Base-by-base conservation (phyloP, 2,329 filamentous ascomycete genomes). In the Fusarium brevicatenulatum region DNA sequence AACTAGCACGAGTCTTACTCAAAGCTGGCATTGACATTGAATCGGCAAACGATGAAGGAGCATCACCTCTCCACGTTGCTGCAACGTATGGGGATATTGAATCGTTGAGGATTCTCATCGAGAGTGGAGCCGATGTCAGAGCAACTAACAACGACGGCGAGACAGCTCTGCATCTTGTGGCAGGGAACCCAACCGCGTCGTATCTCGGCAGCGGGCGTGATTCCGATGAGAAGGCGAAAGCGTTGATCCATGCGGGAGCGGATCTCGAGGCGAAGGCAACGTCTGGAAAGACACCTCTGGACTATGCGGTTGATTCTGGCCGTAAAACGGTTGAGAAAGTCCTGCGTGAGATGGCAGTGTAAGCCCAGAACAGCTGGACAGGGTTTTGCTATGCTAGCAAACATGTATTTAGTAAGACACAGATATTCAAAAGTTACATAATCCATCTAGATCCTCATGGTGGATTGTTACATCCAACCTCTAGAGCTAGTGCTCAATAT, bases 41-140 rank as follows among this genome's bases (percentile, higher is more conserved):
- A 9, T 21, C 44, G 1, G 12, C 19, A 1, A 25, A 59, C 5
- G 4, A 30, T 1, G 44, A 59, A 18, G 56, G 44, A 1, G 21
- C 28, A 21, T 34, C 56, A 30, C 6, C 44, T 9, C 25, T 59
- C 3, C 44, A 40, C 5, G 6, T 2, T 15, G 34, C 56, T 13
- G 56, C 44, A 9, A 9, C 21, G 13, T 59, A 16, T 5, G 56
- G 56, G 5, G 34, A 53, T 3, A 6, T 11, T 12, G 21, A 1
- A 19, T 36, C 44, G 4, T 3, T 37, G 13, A 3, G n/a, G 23
- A 18, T 4, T 1, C 11, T 59, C 0, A 13, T 59, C 0, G 44
- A 53, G 21, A 32, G 21, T 4, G 56, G 56, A 23, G 56, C 16
- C 1, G 19, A 53, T 10, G 7, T 18, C 16, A 32, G 10, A 2